Evolutionary conservation across 2,329 filamentous ascomycete species (phyloP).

Genomic region (Aspergillus melleus): DNA sequence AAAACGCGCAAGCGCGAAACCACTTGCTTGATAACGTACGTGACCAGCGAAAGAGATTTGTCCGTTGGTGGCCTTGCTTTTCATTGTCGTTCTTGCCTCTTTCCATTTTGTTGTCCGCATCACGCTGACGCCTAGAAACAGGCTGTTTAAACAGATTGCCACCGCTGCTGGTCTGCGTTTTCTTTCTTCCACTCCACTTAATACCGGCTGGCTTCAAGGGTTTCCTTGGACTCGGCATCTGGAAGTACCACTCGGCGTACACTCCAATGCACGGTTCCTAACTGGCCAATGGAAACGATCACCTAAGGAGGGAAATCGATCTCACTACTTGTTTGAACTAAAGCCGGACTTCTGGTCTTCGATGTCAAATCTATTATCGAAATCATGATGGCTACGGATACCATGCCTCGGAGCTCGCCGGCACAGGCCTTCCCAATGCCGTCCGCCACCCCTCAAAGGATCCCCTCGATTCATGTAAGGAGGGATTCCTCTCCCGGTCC

Average conservation of each 20-base stretch:
- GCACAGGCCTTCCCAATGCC: conserved; percentile 67
- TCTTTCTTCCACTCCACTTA: background rate
- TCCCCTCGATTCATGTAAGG: conserved; percentile 38
- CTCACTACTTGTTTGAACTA: background rate
- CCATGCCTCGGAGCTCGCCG: conserved; percentile 56
- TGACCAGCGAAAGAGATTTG: background rate
- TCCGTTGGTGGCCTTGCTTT: background rate
- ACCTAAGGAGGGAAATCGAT: background rate
- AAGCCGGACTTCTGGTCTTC: background rate
- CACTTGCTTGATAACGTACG: background rate
- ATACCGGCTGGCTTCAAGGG: background rate
- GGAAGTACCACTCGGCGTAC: background rate
- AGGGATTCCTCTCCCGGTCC: conserved; percentile 49
- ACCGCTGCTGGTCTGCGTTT: conserved; percentile 8
- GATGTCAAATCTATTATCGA: background rate
- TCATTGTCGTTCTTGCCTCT: background rate
- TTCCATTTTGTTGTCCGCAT: background rate
- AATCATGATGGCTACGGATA: conserved; percentile 32
- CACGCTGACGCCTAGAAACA: background rate
- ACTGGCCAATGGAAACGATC: background rate
- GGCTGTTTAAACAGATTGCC: background rate
- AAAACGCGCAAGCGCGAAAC: background rate
- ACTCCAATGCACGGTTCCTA: background rate
- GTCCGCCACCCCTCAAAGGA: conserved; percentile 60
- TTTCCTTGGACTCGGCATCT: background rate